phyloP scores from a whole-genome alignment of 192 early-diverging fungal genomes.

The Gamsiella multidivaricata region DNA sequence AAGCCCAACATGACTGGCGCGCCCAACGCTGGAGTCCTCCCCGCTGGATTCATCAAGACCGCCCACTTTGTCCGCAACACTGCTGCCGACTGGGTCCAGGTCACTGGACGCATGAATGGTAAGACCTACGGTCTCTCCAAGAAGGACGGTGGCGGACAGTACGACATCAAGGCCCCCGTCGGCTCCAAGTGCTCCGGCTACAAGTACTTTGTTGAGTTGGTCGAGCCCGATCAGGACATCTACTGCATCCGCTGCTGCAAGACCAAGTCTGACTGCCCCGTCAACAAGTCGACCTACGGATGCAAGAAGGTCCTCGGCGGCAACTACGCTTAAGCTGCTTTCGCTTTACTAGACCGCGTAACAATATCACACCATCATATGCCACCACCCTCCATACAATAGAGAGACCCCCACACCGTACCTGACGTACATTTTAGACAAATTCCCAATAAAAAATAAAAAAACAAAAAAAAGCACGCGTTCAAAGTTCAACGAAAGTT shows the following conservation, averaged over 20 bases:
- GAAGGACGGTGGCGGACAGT: slow-evolving; percentile 64
- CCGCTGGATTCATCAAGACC: slow-evolving; percentile 58
- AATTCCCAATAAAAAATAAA: no score
- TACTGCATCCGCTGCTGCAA: slow-evolving; percentile 64
- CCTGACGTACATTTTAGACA: no score
- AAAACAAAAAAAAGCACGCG: no score
- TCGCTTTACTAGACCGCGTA: no score
- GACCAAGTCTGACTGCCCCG: slow-evolving; percentile 47
- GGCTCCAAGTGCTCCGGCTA: slow-evolving; percentile 59
- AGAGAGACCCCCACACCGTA: no score
- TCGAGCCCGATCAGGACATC: slow-evolving; percentile 59
- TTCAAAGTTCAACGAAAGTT: no score
- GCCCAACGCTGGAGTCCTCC: slow-evolving; percentile 44
- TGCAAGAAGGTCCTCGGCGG: slow-evolving; percentile 43
- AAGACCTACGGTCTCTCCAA: slow-evolving; percentile 45
- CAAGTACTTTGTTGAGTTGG: slow-evolving; percentile 62
- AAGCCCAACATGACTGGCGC: slow-evolving; percentile 53
- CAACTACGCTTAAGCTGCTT: slow-evolving; percentile 30
- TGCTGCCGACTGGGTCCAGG: slow-evolving; percentile 55
- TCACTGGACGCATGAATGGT: slow-evolving; percentile 62
- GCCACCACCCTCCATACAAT: no score
- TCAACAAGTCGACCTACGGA: slow-evolving; percentile 45
- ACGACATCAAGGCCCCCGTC: slow-evolving; percentile 59
- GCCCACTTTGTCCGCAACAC: slow-evolving; percentile 46
- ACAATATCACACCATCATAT: no score